phyloP scores from a whole-genome alignment of 176 grass and related monocot genomes.

The Aechmea fasciata region DNA sequence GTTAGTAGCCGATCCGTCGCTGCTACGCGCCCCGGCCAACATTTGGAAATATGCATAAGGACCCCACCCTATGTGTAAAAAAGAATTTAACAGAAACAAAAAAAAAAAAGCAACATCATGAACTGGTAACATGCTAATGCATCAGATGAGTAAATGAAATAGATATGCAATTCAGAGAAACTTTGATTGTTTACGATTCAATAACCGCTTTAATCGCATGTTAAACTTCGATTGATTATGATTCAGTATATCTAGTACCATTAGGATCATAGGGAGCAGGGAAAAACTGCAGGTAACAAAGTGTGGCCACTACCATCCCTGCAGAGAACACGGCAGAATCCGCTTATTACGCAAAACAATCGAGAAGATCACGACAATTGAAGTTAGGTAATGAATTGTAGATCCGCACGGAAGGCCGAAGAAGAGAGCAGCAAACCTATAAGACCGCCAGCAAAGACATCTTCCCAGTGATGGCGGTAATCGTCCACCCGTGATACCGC shows the following conservation, averaged over 20 bases:
- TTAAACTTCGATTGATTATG: too few species aligned
- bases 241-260: slow-evolving; percentile 24
- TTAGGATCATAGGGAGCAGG: slow-evolving; percentile 61
- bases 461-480: slow-evolving; percentile 88
- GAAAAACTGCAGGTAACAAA: slow-evolving; percentile 81
- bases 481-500: slow-evolving; percentile 66
- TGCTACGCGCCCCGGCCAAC: slow-evolving; percentile 31
- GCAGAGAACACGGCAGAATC: slow-evolving; percentile 5
- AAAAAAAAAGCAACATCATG: too few species aligned
- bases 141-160: neutral
- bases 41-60: slow-evolving; percentile 67
- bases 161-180: neutral
- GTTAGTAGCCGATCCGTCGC: slow-evolving; percentile 11
- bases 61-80: slow-evolving; percentile 31
- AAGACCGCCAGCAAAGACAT: slow-evolving; percentile 60
- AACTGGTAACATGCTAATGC: neutral
- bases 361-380: neutral
- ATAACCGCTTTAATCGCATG: too few species aligned
- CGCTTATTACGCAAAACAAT: neutral
- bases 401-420: neutral
- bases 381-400: neutral
- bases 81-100: too few species aligned
- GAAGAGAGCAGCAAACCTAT: slow-evolving; percentile 43
- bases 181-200: too few species aligned
- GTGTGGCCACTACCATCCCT: slow-evolving; percentile 42